Evolutionary conservation across 2,329 filamentous ascomycete genomes (phyloP), one percentile per base, ranked within the genome.

Genomic region (Aspergillus transmontanensis): DNA sequence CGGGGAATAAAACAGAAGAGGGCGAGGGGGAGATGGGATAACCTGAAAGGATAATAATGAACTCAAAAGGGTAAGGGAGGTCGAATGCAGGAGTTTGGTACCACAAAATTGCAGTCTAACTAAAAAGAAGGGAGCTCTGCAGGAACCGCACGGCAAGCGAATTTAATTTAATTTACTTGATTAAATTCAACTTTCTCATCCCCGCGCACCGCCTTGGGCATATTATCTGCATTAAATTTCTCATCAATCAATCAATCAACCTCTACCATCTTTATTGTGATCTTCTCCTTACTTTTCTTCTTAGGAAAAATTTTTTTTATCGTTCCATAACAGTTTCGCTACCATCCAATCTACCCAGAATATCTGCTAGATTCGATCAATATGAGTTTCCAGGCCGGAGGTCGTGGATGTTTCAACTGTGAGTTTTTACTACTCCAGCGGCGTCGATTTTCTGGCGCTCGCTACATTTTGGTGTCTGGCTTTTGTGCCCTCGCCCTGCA

Each of bases 341-440:
- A 53, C 46, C 21, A 34, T 59, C 23, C 26, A 36, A 41, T 23
- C 34, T 39, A 23, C 2, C 19, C 34, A 30, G 43, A 60, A 53
- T 65, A 61, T 59, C 60, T 30, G 19, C 59, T 55, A 46, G 57
- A 59, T 59, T 60, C 56, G 60, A 53, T 62, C 70, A 78, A 67
- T 69, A 86, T 86, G 84, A 83, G 85, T 69, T 82, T 78, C 70
- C 80, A 80, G 69, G 68, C 77, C 66, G 80, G 79, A 70, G 79
- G 79, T 69, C 83, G 84, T 76, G 83, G 82, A 71, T 87, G 85
- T 79, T 87, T 85, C 78, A 87, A 86, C 78, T 87, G 85, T 86
- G 73, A 79, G 83, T 84, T 68, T 61, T 48, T 58, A 45, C 55
- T 58, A 57, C 57, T 61, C 36, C 59, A 41, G 58, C 32, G 34